phyloP scores from a whole-genome alignment of 208 protist genomes.

The Leptomonas seymouri region DNA sequence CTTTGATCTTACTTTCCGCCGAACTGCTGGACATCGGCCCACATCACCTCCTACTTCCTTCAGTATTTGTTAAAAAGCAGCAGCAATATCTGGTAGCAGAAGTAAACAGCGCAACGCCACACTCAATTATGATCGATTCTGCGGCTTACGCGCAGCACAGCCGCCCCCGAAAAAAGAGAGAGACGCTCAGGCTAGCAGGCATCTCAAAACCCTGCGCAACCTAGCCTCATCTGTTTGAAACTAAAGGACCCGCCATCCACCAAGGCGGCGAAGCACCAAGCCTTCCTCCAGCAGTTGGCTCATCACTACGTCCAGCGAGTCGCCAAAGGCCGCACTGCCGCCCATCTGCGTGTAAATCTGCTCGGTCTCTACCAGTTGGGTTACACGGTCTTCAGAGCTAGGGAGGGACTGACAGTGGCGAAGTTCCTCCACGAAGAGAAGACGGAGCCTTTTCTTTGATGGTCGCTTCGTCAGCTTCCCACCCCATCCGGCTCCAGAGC shows the following conservation, averaged over 20 bases:
- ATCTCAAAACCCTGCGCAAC: too few species aligned
- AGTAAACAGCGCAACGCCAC: too few species aligned
- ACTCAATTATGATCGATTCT: too few species aligned
- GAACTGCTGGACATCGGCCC: too few species aligned
- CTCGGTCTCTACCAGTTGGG: constrained; percentile 19
- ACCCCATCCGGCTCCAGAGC: constrained; percentile 3
- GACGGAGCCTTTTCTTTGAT: constrained; percentile 33
- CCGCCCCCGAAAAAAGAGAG: too few species aligned
- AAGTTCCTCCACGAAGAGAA: constrained; percentile 26
- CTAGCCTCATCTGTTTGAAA: too few species aligned
- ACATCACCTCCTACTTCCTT: too few species aligned
- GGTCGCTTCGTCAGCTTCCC: not conserved
- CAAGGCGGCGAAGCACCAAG: constrained; percentile 54
- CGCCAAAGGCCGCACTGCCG: constrained; percentile 44
- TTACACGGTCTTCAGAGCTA: not conserved
- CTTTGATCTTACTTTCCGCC: too few species aligned
- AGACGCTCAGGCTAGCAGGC: too few species aligned
- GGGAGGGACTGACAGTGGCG: constrained; percentile 12
- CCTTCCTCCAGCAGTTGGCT: constrained; percentile 61
- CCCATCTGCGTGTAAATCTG: constrained; percentile 47
- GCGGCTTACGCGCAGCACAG: too few species aligned
- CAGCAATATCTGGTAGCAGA: too few species aligned
- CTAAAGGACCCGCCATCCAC: constrained; percentile 38
- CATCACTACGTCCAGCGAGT: constrained; percentile 52
- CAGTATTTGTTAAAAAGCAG: too few species aligned